Conservation (phyloP, 2,329 filamentous ascomycete genomes). For the Aspergillus aculeatinus region DNA sequence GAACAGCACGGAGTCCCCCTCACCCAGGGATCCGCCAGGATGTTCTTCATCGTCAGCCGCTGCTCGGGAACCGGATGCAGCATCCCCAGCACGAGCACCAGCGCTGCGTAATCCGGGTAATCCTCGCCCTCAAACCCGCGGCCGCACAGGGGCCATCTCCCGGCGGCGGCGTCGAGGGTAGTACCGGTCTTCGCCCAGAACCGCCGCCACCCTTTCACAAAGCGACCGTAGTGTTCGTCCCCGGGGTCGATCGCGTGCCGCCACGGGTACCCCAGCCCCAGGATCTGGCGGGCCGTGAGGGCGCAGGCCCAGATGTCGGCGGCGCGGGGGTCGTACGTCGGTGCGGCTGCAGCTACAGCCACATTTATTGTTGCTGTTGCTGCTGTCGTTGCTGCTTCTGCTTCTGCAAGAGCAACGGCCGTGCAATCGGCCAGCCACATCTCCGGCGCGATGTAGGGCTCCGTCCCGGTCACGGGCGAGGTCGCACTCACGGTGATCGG, state of each 20-base stretch:
- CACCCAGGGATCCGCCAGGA: slow-evolving; percentile 70
- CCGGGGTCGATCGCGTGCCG: neutral
- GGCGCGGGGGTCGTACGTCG: slow-evolving; percentile 71
- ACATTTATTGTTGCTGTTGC: too few species aligned
- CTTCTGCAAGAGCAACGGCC: too few species aligned
- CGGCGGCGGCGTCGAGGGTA: neutral
- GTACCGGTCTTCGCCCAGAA: neutral
- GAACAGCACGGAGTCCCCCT: slow-evolving; percentile 77
- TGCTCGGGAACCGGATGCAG: slow-evolving; percentile 72
- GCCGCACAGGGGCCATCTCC: neutral
- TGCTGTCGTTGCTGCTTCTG: too few species aligned
- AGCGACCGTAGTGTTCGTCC: neutral
- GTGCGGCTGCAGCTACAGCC: slow-evolving; percentile 53
- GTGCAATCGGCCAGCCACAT: neutral
- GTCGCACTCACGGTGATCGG: neutral
- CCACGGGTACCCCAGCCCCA: slow-evolving; percentile 23
- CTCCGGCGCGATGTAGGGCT: neutral
- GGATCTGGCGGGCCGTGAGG: slow-evolving; percentile 77
- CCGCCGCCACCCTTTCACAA: neutral
- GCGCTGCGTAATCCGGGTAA: neutral
- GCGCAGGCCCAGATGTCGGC: slow-evolving; percentile 85
- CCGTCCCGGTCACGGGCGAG: too few species aligned
- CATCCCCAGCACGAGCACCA: slow-evolving; percentile 68
- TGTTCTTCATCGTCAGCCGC: slow-evolving; percentile 68
- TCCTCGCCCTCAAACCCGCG: neutral